These are phyloP conservation scores for Diaporthe sp. DNA, from an alignment of 2,329 filamentous ascomycete genomes.

Conservation along the genomic window DNA sequence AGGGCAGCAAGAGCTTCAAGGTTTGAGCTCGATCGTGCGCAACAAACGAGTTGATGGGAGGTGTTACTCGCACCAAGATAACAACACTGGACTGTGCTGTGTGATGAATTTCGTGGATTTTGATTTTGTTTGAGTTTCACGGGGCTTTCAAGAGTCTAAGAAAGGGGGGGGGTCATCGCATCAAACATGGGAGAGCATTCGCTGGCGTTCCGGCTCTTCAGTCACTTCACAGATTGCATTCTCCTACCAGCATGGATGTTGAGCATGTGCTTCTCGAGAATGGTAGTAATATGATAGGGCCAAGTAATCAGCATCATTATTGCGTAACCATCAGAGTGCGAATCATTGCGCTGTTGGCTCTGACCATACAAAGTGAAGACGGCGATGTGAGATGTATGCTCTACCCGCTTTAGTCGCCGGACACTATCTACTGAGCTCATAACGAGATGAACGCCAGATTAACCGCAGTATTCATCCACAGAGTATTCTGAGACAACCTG, in stretches of 20 bases:
- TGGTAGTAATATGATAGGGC: neutral
- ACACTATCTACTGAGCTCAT: neutral
- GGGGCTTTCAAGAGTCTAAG: neutral
- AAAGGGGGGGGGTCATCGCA: neutral
- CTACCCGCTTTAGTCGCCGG: neutral
- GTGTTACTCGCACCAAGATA: neutral
- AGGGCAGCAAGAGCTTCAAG: constrained; percentile 80
- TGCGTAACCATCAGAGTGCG: neutral
- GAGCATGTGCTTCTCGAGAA: neutral
- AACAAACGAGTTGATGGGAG: neutral
- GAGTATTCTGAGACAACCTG: constrained; percentile 1
- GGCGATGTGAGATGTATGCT: neutral
- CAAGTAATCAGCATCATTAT: neutral
- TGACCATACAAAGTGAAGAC: neutral
- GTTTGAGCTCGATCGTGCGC: constrained; percentile 54
- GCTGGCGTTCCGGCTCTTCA: constrained; percentile 7
- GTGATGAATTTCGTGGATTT: neutral
- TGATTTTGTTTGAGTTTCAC: neutral
- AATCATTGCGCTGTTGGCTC: neutral
- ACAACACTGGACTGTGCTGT: neutral
- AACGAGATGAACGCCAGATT: neutral
- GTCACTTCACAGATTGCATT: constrained; percentile 27
- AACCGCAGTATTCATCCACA: neutral
- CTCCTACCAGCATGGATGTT: neutral
- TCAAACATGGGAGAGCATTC: constrained; percentile 13